Base-by-base conservation (phyloP, 164 flowering plant genomes). In the Liquidambar formosana region DNA sequence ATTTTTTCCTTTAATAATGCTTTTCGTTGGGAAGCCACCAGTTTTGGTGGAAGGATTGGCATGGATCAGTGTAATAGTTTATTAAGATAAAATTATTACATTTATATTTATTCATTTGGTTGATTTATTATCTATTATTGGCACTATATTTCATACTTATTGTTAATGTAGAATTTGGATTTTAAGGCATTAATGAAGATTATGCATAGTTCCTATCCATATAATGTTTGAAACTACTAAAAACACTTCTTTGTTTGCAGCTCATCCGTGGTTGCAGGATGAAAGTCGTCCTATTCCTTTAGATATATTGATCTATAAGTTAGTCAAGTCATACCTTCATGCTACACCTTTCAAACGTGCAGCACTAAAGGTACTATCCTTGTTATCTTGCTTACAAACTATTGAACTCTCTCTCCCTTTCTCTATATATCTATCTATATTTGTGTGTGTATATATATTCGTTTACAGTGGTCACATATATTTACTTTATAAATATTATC, bases 341-440 rank as follows among this genome's bases (percentile, higher is more conserved):
- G 91, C 89, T 27, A 80, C 91, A 1, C 93, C 91, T 56, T 80
- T 87, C 69, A 89, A 83, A 77, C 88, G 89, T 48, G 85, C 87
- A 3, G 93, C 93, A 48, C 64, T 84, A 15, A 89, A 85, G 91
- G 93, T 89, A 85, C 15, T 5, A 6, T 71, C 41, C 38, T 44
- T 56, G 25, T 53, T 22, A 13, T 41, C 6, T 38, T 63, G 2
- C 41, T 33, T 33, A 33, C 41, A 33, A 2, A n/a, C n/a, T n/a
- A n/a, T n/a, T n/a, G n/a, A n/a, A n/a, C n/a, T n/a, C n/a, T n/a
- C n/a, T n/a, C n/a, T n/a, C n/a, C n/a, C n/a, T n/a, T n/a, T n/a
- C n/a, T n/a, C n/a, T n/a, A n/a, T n/a, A n/a, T n/a, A n/a, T n/a
- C n/a, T n/a, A n/a, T n/a, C n/a, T n/a, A n/a, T n/a, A n/a, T n/a